These are phyloP conservation scores for Gonium pectorale DNA, from an alignment of 139 green algal species.

Conservation along the genomic window DNA sequence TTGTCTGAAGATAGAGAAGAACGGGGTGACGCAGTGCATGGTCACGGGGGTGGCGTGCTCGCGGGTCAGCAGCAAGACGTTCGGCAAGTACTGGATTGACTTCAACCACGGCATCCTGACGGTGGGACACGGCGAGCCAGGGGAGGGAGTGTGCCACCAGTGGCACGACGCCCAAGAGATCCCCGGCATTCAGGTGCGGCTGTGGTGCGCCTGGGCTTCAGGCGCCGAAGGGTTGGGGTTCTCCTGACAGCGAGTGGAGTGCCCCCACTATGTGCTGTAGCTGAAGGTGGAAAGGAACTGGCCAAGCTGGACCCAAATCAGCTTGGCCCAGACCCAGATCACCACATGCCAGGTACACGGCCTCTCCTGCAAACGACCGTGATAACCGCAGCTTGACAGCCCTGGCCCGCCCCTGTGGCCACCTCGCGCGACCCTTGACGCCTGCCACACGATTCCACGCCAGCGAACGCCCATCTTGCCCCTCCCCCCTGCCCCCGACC, in stretches of 20 bases:
- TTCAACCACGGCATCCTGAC: constrained; percentile 42
- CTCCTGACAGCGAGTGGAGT: no score
- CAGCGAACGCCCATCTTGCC: background rate
- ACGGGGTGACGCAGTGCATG: constrained; percentile 58
- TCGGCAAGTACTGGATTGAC: constrained; percentile 57
- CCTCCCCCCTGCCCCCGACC: background rate
- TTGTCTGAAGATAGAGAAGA: constrained; percentile 87
- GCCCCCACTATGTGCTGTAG: no score
- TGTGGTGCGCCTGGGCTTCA: background rate
- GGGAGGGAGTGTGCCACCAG: constrained; percentile 26
- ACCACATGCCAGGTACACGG: no score
- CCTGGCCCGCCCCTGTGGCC: no score
- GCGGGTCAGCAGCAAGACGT: constrained; percentile 35
- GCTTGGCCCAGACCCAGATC: no score
- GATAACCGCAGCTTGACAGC: no score
- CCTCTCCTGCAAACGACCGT: no score
- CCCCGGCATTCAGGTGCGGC: constrained; percentile 29
- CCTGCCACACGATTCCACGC: no score
- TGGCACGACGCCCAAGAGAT: constrained; percentile 36
- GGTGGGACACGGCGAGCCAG: constrained; percentile 35
- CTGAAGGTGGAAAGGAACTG: no score
- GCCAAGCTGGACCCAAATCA: no score
- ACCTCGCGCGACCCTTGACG: no score
- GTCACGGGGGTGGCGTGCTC: constrained; percentile 49
- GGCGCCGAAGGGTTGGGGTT: no score